A percentile compares a stretch with the other conserved stretches of the same genome.
Evolutionary conservation across 805 yeast species (phyloP).

Genomic region (Starmera caribaea): DNA sequence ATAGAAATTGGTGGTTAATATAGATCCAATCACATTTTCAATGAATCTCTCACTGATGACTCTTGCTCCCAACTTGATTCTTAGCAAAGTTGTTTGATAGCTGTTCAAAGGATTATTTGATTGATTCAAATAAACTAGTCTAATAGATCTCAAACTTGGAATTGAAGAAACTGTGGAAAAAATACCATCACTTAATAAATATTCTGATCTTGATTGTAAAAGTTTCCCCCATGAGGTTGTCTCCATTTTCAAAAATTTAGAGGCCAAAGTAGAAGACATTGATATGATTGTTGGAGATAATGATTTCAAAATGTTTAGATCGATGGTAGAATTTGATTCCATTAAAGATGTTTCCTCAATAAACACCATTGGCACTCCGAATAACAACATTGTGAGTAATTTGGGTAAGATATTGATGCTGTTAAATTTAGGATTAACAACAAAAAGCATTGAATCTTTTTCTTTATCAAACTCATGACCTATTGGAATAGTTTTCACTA

Average conservation of each 20-base stretch:
- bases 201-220: constrained; percentile 14
- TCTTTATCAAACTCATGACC: constrained; percentile 22
- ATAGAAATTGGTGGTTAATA: constrained; percentile 46
- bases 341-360: constrained; percentile 15
- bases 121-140: constrained; percentile 11
- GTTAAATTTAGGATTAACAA: too few relatives aligned
- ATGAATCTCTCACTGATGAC: constrained; percentile 40
- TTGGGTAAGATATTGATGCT: constrained; percentile 28
- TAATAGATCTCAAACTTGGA: constrained; percentile 24
- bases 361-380: constrained; percentile 23
- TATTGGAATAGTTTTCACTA: constrained; percentile 26
- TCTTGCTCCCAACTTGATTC: constrained; percentile 39
- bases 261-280: constrained; percentile 1
- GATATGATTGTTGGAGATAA: constrained; percentile 9
- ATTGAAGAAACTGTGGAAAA: constrained; percentile 15
- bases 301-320: constrained; percentile 1
- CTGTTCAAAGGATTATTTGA: constrained; percentile 8
- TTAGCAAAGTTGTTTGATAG: constrained; percentile 26
- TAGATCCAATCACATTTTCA: constrained; percentile 43
- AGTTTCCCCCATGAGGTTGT: constrained; percentile 1
- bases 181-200: constrained; percentile 11
- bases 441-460: too few relatives aligned
- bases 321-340: constrained; percentile 3
- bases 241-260: constrained; percentile 4
- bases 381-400: constrained; percentile 21